These are phyloP conservation scores for Ceratobasidium sp. DNA, from an alignment of 1,284 basidiomycete genomes.

Conservation along the genomic window DNA sequence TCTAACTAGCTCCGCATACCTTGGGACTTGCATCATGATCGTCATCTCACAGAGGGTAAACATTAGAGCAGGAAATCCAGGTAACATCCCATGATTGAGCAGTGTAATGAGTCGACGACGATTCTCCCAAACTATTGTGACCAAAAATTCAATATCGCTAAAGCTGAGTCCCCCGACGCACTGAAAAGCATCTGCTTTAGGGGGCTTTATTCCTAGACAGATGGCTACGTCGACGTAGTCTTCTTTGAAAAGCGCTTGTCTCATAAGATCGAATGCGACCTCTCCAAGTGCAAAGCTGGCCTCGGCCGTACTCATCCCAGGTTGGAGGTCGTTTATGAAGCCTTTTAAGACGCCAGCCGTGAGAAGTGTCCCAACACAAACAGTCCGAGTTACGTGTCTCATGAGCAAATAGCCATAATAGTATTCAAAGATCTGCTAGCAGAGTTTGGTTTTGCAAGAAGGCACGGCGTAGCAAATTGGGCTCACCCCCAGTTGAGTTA, in stretches of 20 bases:
- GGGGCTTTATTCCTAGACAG: not conserved
- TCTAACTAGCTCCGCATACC: no score
- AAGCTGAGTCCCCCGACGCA: conserved; percentile 1
- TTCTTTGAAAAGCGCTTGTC: not conserved
- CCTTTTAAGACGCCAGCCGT: not conserved
- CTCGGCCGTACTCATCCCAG: not conserved
- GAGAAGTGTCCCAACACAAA: conserved; percentile 1
- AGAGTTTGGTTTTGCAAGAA: not conserved
- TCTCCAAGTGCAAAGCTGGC: not conserved
- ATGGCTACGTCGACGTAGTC: not conserved
- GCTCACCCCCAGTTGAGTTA: not conserved
- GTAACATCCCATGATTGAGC: not conserved
- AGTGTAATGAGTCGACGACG: not conserved
- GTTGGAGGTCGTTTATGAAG: not conserved
- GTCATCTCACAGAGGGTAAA: conserved; percentile 22
- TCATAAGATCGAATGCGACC: not conserved
- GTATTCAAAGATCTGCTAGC: not conserved
- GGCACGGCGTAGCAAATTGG: not conserved
- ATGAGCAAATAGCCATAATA: conserved; percentile 16
- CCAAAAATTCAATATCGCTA: conserved; percentile 6
- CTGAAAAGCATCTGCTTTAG: not conserved
- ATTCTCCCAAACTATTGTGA: not conserved
- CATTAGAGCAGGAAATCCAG: conserved; percentile 2
- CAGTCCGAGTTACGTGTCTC: conserved; percentile 8
- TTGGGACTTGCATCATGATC: not conserved